Percentiles rank a stretch among this genome's conserved stretches.
Evolutionary conservation across 305 asterid species (phyloP).

Genomic region (Solanum hybrid): DNA sequence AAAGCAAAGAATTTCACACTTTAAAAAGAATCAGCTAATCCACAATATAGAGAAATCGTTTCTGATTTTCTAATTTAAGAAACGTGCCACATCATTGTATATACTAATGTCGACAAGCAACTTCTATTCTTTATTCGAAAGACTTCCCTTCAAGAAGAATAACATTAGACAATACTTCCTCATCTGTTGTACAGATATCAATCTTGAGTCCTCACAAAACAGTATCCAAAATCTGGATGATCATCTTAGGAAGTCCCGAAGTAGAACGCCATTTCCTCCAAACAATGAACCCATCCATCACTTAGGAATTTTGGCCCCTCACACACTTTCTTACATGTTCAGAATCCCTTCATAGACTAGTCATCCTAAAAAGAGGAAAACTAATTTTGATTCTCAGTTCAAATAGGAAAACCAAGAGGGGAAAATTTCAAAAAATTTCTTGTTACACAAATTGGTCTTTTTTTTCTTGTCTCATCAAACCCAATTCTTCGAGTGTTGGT

Average conservation of each 20-base stretch:
- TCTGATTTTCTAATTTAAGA: not conserved
- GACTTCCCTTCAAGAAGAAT: not conserved
- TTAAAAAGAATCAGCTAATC: not conserved
- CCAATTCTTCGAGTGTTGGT: not conserved
- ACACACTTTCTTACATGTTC: not conserved
- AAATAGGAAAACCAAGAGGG: not conserved
- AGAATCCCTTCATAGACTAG: not conserved
- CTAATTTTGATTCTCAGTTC: not conserved
- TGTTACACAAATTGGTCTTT: not conserved
- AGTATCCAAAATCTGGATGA: not conserved
- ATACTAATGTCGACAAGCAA: not conserved
- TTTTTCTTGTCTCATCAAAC: not conserved
- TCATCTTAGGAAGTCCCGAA: not conserved
- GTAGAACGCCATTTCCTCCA: not conserved
- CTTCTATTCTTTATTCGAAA: not conserved
- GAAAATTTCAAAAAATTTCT: not conserved
- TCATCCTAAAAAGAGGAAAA: slow-evolving; percentile 1
- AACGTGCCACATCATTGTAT: not conserved
- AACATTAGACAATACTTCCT: not conserved
- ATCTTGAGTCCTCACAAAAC: not conserved
- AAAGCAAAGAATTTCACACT: not conserved
- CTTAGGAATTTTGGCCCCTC: not conserved
- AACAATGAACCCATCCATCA: not conserved
- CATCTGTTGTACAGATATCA: not conserved
- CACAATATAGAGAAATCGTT: not conserved